Evolutionary conservation across 176 grass and related monocot species (phyloP).

Genomic region (Oryza nivara): DNA sequence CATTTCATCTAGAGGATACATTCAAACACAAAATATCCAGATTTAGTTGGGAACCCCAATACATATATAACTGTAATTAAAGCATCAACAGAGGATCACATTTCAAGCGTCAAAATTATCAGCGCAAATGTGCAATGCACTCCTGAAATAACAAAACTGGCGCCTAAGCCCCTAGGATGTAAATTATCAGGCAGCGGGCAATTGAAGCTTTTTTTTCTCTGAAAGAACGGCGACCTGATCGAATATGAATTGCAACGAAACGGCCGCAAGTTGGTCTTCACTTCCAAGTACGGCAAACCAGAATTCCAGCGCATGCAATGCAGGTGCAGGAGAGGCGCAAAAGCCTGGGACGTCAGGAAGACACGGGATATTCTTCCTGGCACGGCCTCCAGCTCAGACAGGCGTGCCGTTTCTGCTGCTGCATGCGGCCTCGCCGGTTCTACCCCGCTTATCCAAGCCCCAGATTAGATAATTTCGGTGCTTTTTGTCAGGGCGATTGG

Average conservation of each 20-base stretch:
- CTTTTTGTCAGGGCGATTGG: neutral
- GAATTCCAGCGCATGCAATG: neutral
- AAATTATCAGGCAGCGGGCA: neutral
- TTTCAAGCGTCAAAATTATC: neutral
- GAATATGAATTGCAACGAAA: conserved; percentile 5
- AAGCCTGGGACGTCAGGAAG: neutral
- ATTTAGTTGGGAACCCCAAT: neutral
- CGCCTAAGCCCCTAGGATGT: neutral
- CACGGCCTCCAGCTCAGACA: neutral
- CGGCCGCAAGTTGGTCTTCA: neutral
- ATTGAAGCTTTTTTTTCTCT: neutral
- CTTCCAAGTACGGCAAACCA: conserved; percentile 1
- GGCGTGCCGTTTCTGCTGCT: neutral
- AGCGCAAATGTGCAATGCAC: neutral
- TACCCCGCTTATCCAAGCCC: no score
- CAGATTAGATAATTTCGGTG: neutral
- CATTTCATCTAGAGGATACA: neutral
- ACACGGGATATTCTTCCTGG: conserved; percentile 10
- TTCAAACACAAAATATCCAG: neutral
- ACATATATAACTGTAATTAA: neutral
- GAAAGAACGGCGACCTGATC: neutral
- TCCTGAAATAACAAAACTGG: neutral
- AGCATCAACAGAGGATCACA: neutral
- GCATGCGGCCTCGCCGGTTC: neutral
- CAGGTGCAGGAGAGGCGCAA: neutral